Evolutionary conservation across 176 grass and related monocot genomes (phyloP).

Genomic region (Juncus inflexus): DNA sequence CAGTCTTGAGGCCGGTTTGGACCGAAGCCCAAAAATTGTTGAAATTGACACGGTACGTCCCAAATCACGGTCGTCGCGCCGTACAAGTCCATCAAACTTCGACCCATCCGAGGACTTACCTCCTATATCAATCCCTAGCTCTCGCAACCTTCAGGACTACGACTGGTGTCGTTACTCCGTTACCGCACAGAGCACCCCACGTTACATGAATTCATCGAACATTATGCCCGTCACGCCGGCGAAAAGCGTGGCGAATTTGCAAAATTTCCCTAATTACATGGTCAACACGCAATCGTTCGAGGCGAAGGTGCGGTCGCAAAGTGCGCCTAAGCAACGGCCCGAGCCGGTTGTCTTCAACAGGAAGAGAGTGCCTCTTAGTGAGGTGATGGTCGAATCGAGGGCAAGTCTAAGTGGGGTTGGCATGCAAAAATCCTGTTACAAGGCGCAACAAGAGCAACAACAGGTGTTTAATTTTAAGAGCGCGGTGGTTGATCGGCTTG

Average conservation of each 20-base stretch:
- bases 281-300: conserved; percentile 82
- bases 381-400: conserved; percentile 62
- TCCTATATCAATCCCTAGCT: conserved; percentile 48
- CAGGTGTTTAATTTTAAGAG: conserved; percentile 82
- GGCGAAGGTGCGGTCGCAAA: conserved; percentile 81
- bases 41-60: conserved; percentile 80
- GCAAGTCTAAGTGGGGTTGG: conserved; percentile 52
- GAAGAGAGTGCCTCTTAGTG: conserved; percentile 79
- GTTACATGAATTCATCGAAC: conserved; percentile 26
- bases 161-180: conserved; percentile 49
- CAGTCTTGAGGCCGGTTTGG: conserved; percentile 65
- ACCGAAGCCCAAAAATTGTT: conserved; percentile 90
- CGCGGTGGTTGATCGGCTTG: conserved; percentile 51
- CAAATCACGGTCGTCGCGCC: conserved; percentile 59
- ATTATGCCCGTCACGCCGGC: conserved; percentile 52
- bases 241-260: conserved; percentile 47
- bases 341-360: conserved; percentile 16
- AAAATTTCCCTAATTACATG: conserved; percentile 71
- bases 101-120: conserved; percentile 30
- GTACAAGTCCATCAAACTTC: conserved; percentile 42
- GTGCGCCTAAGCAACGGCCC: conserved; percentile 90
- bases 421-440: conserved; percentile 42
- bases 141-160: conserved; percentile 45
- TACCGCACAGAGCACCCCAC: conserved; percentile 80
- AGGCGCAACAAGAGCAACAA: conserved; percentile 36